A percentile compares a stretch with the other conserved stretches of the same genome.
phyloP scores from a whole-genome alignment of 805 yeast genomes.

The Suhomyces tanzawaensis region DNA sequence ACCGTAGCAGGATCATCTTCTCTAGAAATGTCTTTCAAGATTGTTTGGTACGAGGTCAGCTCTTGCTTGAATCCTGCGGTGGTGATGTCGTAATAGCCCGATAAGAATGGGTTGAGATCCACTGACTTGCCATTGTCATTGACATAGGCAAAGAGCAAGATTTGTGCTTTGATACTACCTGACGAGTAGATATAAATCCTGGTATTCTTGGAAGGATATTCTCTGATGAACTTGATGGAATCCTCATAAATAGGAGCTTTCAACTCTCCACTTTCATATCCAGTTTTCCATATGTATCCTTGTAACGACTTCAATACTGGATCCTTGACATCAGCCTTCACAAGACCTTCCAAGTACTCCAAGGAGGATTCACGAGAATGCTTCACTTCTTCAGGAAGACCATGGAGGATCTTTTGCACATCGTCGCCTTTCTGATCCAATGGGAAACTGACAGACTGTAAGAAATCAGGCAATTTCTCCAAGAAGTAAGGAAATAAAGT shows the following conservation, averaged over 20 bases:
- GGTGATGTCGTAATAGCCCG: conserved; percentile 81
- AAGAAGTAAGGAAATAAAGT: conserved; percentile 74
- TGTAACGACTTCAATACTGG: conserved; percentile 74
- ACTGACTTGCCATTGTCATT: conserved; percentile 30
- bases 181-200: conserved; percentile 77
- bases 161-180: conserved; percentile 87
- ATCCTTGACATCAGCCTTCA: conserved; percentile 69
- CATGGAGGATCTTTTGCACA: conserved; percentile 31
- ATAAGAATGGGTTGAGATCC: conserved; percentile 53
- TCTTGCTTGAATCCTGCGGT: conserved; percentile 76
- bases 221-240: conserved; percentile 55
- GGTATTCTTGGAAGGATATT: conserved; percentile 27
- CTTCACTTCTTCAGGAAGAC: conserved; percentile 44
- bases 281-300: conserved; percentile 78
- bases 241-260: conserved; percentile 76
- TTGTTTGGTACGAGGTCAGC: conserved; percentile 54
- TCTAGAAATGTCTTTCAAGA: conserved; percentile 42
- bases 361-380: conserved; percentile 31
- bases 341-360: conserved; percentile 55
- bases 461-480: conserved; percentile 42
- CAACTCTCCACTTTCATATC: conserved; percentile 74
- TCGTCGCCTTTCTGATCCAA: conserved; percentile 16
- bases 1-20: conserved; percentile 32
- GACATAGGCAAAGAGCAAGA: conserved; percentile 68
- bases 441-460: conserved; percentile 22